A percentile compares a stretch with the other conserved stretches of the same genome.
These are phyloP conservation scores for Epichloe hybrida DNA, from an alignment of 2,329 filamentous ascomycete species.

Conservation along the genomic window DNA sequence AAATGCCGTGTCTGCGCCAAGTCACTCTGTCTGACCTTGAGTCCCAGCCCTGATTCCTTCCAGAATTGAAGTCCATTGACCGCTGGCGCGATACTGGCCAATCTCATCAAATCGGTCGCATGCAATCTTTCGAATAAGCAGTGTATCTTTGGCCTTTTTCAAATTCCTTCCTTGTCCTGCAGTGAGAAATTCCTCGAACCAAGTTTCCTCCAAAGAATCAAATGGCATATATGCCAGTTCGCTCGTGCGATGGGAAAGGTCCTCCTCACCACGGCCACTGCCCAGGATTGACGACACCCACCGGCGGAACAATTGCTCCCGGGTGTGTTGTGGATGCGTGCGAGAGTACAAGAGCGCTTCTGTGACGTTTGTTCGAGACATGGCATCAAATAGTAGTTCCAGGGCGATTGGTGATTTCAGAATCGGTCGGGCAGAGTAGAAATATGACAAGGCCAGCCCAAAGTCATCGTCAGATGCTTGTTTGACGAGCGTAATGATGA, in stretches of 20 bases:
- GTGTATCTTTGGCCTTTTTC: slow-evolving; percentile 55
- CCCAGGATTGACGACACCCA: slow-evolving; percentile 47
- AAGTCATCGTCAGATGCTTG: slow-evolving; percentile 46
- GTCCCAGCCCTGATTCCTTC: slow-evolving; percentile 37
- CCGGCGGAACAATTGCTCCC: slow-evolving; percentile 51
- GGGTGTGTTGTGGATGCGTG: slow-evolving; percentile 46
- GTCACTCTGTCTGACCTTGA: slow-evolving; percentile 18
- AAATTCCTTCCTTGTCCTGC: slow-evolving; percentile 50
- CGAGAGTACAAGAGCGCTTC: slow-evolving; percentile 65
- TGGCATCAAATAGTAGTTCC: slow-evolving; percentile 53
- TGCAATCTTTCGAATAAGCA: slow-evolving; percentile 60
- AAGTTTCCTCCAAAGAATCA: slow-evolving; percentile 54
- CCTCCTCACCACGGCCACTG: slow-evolving; percentile 21
- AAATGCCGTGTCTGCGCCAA: not conserved
- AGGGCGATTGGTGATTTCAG: slow-evolving; percentile 51
- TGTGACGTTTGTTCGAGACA: slow-evolving; percentile 52
- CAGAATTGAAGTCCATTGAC: slow-evolving; percentile 35
- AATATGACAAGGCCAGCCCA: slow-evolving; percentile 61
- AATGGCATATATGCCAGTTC: slow-evolving; percentile 64
- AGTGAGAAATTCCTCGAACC: slow-evolving; percentile 58
- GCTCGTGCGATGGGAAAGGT: slow-evolving; percentile 41
- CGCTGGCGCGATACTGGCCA: slow-evolving; percentile 27
- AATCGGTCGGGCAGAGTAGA: slow-evolving; percentile 59
- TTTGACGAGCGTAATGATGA: slow-evolving; percentile 54
- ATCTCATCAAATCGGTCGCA: slow-evolving; percentile 44